Percentiles rank a stretch among this genome's conserved stretches.
These are phyloP conservation scores for Hamamelis virginiana DNA, from an alignment of 164 flowering plant species.

Conservation along the genomic window DNA sequence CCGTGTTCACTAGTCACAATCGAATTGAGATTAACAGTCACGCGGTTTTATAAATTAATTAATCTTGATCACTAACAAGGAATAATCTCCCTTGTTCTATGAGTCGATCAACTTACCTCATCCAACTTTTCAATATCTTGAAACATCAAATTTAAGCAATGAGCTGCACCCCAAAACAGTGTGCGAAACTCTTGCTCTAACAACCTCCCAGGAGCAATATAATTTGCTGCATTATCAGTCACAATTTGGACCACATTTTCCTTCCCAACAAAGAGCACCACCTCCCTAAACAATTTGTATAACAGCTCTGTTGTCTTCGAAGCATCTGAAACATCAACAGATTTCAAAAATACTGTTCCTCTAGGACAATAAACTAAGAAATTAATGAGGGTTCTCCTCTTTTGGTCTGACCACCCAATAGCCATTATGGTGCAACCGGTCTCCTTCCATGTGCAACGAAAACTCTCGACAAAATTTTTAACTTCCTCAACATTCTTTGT, in stretches of 20 bases:
- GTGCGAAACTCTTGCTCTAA: constrained; percentile 3
- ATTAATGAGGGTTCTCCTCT: background rate
- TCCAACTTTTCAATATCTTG: constrained; percentile 7
- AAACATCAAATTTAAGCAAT: constrained; percentile 7
- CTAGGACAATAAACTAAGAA: constrained; percentile 2
- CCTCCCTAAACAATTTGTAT: constrained; percentile 1
- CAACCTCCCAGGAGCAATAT: constrained; percentile 6
- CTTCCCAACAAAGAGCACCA: constrained; percentile 1
- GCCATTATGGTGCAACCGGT: constrained; percentile 7
- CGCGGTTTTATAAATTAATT: too few relatives aligned
- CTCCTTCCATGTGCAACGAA: background rate
- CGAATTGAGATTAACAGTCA: too few relatives aligned
- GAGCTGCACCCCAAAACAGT: constrained; percentile 6
- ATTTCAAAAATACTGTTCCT: background rate
- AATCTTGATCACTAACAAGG: too few relatives aligned
- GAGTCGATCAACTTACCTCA: too few relatives aligned
- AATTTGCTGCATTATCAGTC: constrained; percentile 10
- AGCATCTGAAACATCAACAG: constrained; percentile 6
- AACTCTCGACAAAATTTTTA: background rate
- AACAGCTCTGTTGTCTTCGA: background rate
- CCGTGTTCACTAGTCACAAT: too few relatives aligned
- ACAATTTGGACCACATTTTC: constrained; percentile 11
- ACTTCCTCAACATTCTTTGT: background rate
- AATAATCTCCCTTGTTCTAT: too few relatives aligned
- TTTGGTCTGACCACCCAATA: background rate